Evolutionary conservation across 495 filamentous ascomycete species (phyloP).

Genomic region (Neohortaea acidophila): DNA sequence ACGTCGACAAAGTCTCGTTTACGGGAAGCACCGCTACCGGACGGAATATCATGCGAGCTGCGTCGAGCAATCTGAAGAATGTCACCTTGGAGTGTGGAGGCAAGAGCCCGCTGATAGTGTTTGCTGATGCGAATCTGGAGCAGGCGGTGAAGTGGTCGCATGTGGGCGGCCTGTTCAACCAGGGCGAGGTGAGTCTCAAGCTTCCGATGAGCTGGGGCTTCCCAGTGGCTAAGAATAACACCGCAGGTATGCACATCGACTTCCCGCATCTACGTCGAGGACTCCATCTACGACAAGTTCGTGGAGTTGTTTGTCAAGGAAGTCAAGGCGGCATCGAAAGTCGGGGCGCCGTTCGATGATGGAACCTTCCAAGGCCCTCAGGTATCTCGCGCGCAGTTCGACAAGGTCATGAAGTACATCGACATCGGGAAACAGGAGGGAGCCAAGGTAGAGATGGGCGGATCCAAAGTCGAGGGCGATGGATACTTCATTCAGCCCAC

Average conservation of each 20-base stretch:
- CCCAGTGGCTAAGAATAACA: constrained; percentile 12
- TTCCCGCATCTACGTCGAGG: constrained; percentile 25
- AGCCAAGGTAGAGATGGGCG: constrained; percentile 15
- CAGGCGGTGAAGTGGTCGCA: constrained; percentile 25
- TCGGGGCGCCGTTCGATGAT: constrained; percentile 22
- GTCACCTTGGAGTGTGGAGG: constrained; percentile 27
- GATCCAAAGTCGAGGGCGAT: constrained; percentile 11
- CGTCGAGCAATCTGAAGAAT: constrained; percentile 22
- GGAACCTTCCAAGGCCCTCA: constrained; percentile 20
- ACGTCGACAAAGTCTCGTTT: constrained; percentile 7
- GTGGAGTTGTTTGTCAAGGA: constrained; percentile 15
- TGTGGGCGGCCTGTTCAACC: constrained; percentile 17
- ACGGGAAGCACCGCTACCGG: constrained; percentile 7
- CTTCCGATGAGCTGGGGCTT: constrained; percentile 17
- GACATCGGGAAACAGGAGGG: constrained; percentile 20
- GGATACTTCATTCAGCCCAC: constrained; percentile 36
- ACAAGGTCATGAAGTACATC: constrained; percentile 8
- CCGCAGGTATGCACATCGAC: constrained; percentile 16
- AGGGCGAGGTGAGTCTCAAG: constrained; percentile 1
- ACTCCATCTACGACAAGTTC: constrained; percentile 22
- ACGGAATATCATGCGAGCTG: neutral
- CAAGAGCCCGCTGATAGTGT: constrained; percentile 27
- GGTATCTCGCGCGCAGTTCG: constrained; percentile 2
- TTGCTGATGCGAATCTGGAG: constrained; percentile 26
- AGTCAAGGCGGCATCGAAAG: constrained; percentile 5